Percentiles rank a stretch among this genome's conserved stretches.
These are phyloP conservation scores for Xerocomellus chrysenteron DNA, from an alignment of 768 basidiomycete genomes.

Conservation along the genomic window DNA sequence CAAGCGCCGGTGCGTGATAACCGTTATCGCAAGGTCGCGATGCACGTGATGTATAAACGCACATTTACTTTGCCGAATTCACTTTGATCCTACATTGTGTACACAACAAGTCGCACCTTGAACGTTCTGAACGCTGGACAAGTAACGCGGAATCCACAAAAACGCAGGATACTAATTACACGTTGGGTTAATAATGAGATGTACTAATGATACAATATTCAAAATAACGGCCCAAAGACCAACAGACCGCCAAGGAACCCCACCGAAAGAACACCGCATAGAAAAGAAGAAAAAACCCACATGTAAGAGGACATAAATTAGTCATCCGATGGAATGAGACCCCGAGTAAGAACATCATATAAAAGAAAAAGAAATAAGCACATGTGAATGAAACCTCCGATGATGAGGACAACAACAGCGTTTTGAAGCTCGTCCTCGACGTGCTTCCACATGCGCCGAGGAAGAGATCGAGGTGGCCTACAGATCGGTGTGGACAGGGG, in stretches of 20 bases:
- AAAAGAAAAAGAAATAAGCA: constrained; percentile 29
- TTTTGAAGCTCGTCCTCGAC: constrained; percentile 31
- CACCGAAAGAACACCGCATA: constrained; percentile 14
- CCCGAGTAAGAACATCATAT: constrained; percentile 30
- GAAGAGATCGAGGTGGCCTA: constrained; percentile 9
- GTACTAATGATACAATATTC: constrained; percentile 17
- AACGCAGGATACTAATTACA: constrained; percentile 2
- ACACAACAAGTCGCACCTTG: neutral
- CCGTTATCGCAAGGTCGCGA: neutral
- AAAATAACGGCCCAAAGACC: neutral
- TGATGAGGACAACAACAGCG: constrained; percentile 22
- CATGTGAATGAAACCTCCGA: constrained; percentile 27
- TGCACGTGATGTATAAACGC: neutral
- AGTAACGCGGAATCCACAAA: too few relatives aligned
- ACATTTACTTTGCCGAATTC: too few relatives aligned
- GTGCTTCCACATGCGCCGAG: constrained; percentile 12
- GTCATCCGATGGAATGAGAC: constrained; percentile 27
- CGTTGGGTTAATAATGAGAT: neutral
- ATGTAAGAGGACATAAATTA: constrained; percentile 4
- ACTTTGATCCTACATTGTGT: too few relatives aligned
- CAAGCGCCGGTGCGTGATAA: neutral
- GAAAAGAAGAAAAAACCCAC: neutral
- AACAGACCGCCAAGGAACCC: neutral
- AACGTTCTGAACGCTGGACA: too few relatives aligned
- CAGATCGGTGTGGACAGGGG: neutral